Percentiles rank a stretch among this genome's conserved stretches.
Conservation (phyloP, 192 early-diverging fungal genomes). For the Coemansia sp. region DNA sequence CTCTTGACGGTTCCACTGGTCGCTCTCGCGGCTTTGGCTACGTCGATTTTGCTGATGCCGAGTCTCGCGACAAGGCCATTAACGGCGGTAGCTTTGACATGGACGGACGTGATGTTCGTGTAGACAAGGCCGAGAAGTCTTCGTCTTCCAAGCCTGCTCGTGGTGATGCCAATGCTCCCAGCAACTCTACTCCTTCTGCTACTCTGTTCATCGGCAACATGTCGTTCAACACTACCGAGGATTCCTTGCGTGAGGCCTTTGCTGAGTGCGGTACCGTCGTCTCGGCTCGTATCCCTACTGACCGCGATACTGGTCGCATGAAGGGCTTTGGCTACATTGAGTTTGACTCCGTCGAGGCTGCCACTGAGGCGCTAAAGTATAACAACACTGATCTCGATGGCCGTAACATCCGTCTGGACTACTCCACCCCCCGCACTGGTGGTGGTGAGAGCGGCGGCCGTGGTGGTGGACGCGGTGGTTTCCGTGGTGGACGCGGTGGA, state of each 20-base stretch:
- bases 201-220: conserved; percentile 88
- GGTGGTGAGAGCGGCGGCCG: conserved; percentile 47
- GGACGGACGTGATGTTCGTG: conserved; percentile 79
- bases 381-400: conserved; percentile 79
- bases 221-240: conserved; percentile 89
- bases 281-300: conserved; percentile 80
- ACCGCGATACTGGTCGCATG: conserved; percentile 76
- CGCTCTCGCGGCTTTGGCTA: conserved; percentile 81
- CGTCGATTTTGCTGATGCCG: conserved; percentile 77
- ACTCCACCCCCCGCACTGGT: conserved; percentile 58
- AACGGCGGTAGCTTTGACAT: conserved; percentile 71
- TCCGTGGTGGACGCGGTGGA: conserved; percentile 54
- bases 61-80: conserved; percentile 69
- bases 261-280: conserved; percentile 90
- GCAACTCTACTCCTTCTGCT: conserved; percentile 34
- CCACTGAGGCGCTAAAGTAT: conserved; percentile 90
- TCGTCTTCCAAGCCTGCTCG: conserved; percentile 8
- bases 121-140: conserved; percentile 66
- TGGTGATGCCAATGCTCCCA: conserved; percentile 35
- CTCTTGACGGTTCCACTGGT: conserved; percentile 66
- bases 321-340: conserved; percentile 98
- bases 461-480: conserved; percentile 30
- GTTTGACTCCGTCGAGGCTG: conserved; percentile 87
- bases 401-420: conserved; percentile 87
- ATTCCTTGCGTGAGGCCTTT: conserved; percentile 89